phyloP scores from a whole-genome alignment of 2,329 filamentous ascomycete species.

The Curvularia spicifera region DNA sequence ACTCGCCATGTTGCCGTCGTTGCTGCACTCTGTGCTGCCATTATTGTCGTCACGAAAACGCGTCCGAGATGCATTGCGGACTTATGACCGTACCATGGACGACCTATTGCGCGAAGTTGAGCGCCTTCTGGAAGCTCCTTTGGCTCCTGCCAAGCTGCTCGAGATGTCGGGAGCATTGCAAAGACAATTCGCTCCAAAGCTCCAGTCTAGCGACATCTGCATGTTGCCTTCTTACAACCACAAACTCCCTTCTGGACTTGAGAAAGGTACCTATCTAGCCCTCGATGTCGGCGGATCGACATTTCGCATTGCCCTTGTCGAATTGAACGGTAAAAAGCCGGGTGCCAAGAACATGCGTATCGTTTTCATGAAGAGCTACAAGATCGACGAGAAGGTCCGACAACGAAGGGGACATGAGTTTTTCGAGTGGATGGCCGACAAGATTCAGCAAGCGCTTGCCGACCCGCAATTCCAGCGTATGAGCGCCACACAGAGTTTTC shows the following conservation, averaged over 20 bases:
- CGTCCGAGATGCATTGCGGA: conserved; percentile 48
- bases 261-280: conserved; percentile 66
- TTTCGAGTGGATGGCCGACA: conserved; percentile 71
- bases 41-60: conserved; percentile 44
- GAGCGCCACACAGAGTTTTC: conserved; percentile 52
- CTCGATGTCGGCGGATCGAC: conserved; percentile 72
- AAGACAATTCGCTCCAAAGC: conserved; percentile 61
- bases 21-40: conserved; percentile 49
- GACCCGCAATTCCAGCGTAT: conserved; percentile 49
- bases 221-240: conserved; percentile 72
- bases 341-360: conserved; percentile 60
- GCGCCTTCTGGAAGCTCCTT: conserved; percentile 53
- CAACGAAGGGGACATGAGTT: conserved; percentile 62
- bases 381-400: conserved; percentile 64
- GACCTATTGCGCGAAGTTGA: conserved; percentile 54
- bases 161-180: conserved; percentile 55
- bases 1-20: conserved; percentile 50
- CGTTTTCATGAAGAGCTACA: conserved; percentile 60
- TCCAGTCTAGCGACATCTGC: conserved; percentile 63
- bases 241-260: conserved; percentile 64
- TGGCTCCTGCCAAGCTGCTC: conserved; percentile 51
- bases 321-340: conserved; percentile 58
- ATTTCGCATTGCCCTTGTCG: conserved; percentile 66
- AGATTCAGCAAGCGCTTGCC: conserved; percentile 62
- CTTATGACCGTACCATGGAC: conserved; percentile 56